Base-by-base conservation (phyloP, 1,139 yeast genomes). In the Pichia sp. region DNA sequence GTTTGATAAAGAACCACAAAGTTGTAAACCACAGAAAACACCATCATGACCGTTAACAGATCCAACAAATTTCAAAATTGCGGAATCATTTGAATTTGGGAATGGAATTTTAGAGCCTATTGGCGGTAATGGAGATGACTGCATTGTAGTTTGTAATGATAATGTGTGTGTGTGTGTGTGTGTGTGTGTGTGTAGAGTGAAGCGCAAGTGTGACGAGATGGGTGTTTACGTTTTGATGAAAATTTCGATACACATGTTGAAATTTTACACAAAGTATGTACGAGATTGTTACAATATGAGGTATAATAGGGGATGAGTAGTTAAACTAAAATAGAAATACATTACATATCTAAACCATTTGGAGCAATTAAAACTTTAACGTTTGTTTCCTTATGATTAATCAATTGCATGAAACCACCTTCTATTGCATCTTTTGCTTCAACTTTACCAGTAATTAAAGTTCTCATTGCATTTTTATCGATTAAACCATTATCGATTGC, bases 21-120 rank as follows among this genome's bases (percentile, higher is more conserved):
- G 66, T 58, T 91, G 96, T 4, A 91, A 72, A 1, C 98, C 98
- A 4, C 89, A 96, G 64, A 81, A 91, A n/a, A 69, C 66, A 0
- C 96, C 96, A 5, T 64, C 61, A 54, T 84, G 86, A 23, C 82
- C 83, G 25, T 77, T 73, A 19, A 91, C 85, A 1, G 74, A 66
- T 1, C 97, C 97, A 21, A 79, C 68, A 59, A 75, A 91, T 49
- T 79, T 69, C 39, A 91, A 66, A 14, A 79, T 68, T 1, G 93
- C 96, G 5, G n/a, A 24, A 34, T 39, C 47, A 4, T 25, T 21
- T 4, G 47, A 41, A 22, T 41, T 36, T 0, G 47, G 47, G 18
- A 44, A 42, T 15, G 43, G 43, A 1, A 44, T 25, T 10, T 20
- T 20, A 1, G 47, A 33, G 7, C 45, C 45, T 3, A 44, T 17